Evolutionary conservation across 805 yeast genomes (phyloP).

Genomic region (Spathaspora sp.): DNA sequence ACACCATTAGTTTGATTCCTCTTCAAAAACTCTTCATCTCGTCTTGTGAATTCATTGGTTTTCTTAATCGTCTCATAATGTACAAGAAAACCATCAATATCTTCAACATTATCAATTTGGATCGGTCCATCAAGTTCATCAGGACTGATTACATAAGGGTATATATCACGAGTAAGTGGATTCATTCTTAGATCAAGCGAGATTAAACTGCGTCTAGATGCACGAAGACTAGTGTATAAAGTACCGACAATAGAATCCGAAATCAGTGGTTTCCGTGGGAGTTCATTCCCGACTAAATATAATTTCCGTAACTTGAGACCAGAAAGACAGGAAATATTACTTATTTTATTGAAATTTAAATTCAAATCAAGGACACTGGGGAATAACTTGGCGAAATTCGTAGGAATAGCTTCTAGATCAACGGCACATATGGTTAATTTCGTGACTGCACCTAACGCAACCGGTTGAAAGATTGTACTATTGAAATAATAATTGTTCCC

Average conservation of each 20-base stretch:
- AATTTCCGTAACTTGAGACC: conserved; percentile 34
- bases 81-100: conserved; percentile 48
- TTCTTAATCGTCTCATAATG: conserved; percentile 42
- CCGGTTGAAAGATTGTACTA: conserved; percentile 7
- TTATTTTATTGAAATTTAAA: conserved; percentile 46
- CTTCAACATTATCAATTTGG: conserved; percentile 45
- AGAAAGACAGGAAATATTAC: conserved; percentile 29
- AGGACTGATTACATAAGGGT: conserved; percentile 53
- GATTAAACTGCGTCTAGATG: conserved; percentile 25
- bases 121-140: conserved; percentile 36
- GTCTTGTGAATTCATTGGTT: conserved; percentile 33
- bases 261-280: conserved; percentile 30
- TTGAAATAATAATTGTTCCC: conserved; percentile 25
- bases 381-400: conserved; percentile 31
- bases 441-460: conserved; percentile 37
- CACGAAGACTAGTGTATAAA: neutral
- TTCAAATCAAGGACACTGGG: conserved; percentile 48
- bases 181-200: conserved; percentile 48
- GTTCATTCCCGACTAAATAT: conserved; percentile 43
- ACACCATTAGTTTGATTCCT: conserved; percentile 12
- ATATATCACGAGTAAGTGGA: conserved; percentile 42
- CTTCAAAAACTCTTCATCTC: conserved; percentile 28
- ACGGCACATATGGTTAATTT: conserved; percentile 45
- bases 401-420: conserved; percentile 38
- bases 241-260: conserved; percentile 17